phyloP scores from a whole-genome alignment of 2,329 filamentous ascomycete species.

The Exophiala lecanii-corni region DNA sequence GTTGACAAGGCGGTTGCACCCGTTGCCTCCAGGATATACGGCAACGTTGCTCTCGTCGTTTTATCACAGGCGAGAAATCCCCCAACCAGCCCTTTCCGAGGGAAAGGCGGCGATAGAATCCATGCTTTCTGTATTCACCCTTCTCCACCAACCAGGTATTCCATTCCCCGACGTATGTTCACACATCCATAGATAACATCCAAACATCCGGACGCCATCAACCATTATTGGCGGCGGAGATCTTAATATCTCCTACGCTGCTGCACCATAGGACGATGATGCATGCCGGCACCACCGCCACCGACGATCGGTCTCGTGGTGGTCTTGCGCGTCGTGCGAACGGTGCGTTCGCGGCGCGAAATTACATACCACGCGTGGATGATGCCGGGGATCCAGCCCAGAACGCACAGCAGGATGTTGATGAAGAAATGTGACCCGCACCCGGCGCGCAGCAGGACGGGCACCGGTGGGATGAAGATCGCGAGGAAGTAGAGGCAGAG shows the following conservation, averaged over 20 bases:
- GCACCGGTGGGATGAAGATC: constrained; percentile 80
- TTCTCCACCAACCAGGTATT: too few relatives aligned
- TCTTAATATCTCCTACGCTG: not conserved
- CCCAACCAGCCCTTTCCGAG: too few relatives aligned
- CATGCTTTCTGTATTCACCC: too few relatives aligned
- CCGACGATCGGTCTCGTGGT: not conserved
- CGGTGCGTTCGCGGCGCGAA: constrained; percentile 1
- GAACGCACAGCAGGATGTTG: constrained; percentile 81
- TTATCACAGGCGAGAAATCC: too few relatives aligned
- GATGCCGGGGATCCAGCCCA: constrained; percentile 74
- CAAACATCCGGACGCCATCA: too few relatives aligned
- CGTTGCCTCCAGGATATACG: too few relatives aligned
- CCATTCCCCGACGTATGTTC: too few relatives aligned
- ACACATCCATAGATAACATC: too few relatives aligned
- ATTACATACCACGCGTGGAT: constrained; percentile 47
- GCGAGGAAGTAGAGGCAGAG: constrained; percentile 56
- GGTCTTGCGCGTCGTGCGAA: not conserved
- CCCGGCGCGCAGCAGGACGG: constrained; percentile 88
- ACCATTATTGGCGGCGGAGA: too few relatives aligned
- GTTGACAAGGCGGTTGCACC: too few relatives aligned
- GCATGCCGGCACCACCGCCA: not conserved
- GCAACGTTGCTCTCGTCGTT: too few relatives aligned
- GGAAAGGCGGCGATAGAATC: too few relatives aligned
- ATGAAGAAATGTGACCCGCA: constrained; percentile 81
- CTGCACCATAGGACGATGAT: not conserved